Base-by-base conservation (phyloP, 345 rosid genomes). In the Conringia planisiliqua region DNA sequence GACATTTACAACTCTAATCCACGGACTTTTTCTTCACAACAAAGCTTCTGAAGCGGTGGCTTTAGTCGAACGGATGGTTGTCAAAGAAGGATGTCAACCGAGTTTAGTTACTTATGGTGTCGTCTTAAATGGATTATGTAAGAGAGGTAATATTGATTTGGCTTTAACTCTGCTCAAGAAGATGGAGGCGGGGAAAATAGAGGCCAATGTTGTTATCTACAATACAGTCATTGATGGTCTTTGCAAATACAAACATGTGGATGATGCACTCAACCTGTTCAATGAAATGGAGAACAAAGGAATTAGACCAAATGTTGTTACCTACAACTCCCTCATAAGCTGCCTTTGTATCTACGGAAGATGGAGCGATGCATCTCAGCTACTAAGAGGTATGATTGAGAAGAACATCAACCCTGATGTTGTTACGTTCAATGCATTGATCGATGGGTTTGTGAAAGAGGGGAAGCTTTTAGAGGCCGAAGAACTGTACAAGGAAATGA, bases 21-120 rank as follows among this genome's bases (percentile, higher is more conserved):
- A 58, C 30, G 74, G 74, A 1, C 46, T 58, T 14, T 70, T 70
- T 58, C 66, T 30, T n/a, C 0, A 32, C 57, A 20, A 70, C 44
- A 70, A 3, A 46, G 46, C 0, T 1, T 43, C 65, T 0, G 11
- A 57, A 43, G 56, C 56, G 0, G 65, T 57, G 65, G 20, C 32
- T 42, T 18, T 70, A 29, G 43, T 70, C 18, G 73, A 57, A 0
- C 0, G 55, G 0, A 70, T 57, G 73, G 43, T 18, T 0, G 0
- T 0, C 0, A 70, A n/a, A n/a, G n/a, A 57, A 8, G 65, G 74
- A 0, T 69, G 73, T 42, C 55, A 69, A 69, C 43, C 55, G 3
- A 0, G 2, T 30, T 0, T 17, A 0, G 0, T 57, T 43, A 70
- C 74, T 18, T 70, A 57, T 5, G 44, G 51, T 57, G 33, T 0